Base-by-base conservation (phyloP, 495 filamentous ascomycete species). In the Annulohypoxylon maeteangense region DNA sequence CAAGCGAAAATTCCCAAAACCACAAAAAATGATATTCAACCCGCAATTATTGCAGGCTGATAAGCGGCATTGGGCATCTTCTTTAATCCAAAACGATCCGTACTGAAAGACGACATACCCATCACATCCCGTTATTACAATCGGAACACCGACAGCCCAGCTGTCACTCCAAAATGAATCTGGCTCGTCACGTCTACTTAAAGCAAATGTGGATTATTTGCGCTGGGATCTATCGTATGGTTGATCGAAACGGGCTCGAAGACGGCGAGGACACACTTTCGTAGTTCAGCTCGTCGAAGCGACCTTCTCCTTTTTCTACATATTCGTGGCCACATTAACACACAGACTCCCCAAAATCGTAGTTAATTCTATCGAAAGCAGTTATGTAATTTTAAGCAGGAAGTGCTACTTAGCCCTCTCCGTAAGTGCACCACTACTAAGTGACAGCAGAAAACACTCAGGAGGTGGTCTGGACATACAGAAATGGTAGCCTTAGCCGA, bases 71-170 rank as follows among this genome's bases (percentile, higher is more conserved):
- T 65, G 29, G 29, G 27, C 34, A 22, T 32, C 16, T 10, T 29
- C 10, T 40, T 50, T 54, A 34, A 51, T 54, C 48, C 36, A 10
- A 51, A 29, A 48, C 34, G 8, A 57, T 62, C 48, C 14, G 36
- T 45, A 72, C 34, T 20, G 45, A 58, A 65, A 60, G 38, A 57
- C 65, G 18, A 73, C 70, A 38, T 73, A 73, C 70, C 65, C 70
- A 69, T 73, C 57, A 73, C 70, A 68, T 73, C 65, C 65, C 70
- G 61, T 27, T 68, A 31, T 69, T 40, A 62, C 55, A 65, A 62
- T 62, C 44, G 47, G 58, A 69, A 40, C 55, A 65, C 47, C 51
- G 47, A 66, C 65, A 73, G 65, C 42, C 54, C 65, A 61, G 61
- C 70, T 62, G 56, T 27, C 65, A 38, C 50, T 38, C 57, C 8